phyloP scores from a whole-genome alignment of 768 basidiomycete genomes.

The Termitomyces sp. region DNA sequence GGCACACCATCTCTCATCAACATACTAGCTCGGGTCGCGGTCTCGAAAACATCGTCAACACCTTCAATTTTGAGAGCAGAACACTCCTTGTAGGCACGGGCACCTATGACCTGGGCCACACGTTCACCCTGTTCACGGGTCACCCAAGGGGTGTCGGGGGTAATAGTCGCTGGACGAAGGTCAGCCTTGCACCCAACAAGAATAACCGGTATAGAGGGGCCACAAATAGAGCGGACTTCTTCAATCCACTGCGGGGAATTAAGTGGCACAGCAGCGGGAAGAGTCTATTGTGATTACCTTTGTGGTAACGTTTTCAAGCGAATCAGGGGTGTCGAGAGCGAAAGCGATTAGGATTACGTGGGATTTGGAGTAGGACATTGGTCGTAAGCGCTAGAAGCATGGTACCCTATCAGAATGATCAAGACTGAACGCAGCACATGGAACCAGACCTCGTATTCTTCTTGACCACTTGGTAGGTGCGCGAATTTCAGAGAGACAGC shows the following conservation, averaged over 20 bases:
- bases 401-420: slow-evolving; percentile 4
- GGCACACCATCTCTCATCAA: slow-evolving; percentile 84
- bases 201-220: slow-evolving; percentile 85
- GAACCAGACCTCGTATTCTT: slow-evolving; percentile 86
- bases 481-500: slow-evolving; percentile 10
- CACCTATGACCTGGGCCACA: slow-evolving; percentile 81
- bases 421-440: neutral
- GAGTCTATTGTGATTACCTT: slow-evolving; percentile 51
- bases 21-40: slow-evolving; percentile 95
- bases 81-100: slow-evolving; percentile 92
- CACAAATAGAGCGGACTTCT: slow-evolving; percentile 96
- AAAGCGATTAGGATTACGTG: slow-evolving; percentile 99
- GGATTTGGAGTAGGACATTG: slow-evolving; percentile 96
- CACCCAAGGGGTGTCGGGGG: slow-evolving; percentile 47
- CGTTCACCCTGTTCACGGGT: slow-evolving; percentile 78
- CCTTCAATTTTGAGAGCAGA: slow-evolving; percentile 87
- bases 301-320: slow-evolving; percentile 89
- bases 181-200: slow-evolving; percentile 97
- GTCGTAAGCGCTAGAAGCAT: slow-evolving; percentile 71
- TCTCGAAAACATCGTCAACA: slow-evolving; percentile 97
- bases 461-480: slow-evolving; percentile 68
- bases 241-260: slow-evolving; percentile 79
- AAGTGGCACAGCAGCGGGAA: slow-evolving; percentile 9
- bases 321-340: slow-evolving; percentile 93
- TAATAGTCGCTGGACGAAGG: slow-evolving; percentile 58